Evolutionary conservation across 1,139 yeast species (phyloP).

Genomic region (Hansenula sp.): DNA sequence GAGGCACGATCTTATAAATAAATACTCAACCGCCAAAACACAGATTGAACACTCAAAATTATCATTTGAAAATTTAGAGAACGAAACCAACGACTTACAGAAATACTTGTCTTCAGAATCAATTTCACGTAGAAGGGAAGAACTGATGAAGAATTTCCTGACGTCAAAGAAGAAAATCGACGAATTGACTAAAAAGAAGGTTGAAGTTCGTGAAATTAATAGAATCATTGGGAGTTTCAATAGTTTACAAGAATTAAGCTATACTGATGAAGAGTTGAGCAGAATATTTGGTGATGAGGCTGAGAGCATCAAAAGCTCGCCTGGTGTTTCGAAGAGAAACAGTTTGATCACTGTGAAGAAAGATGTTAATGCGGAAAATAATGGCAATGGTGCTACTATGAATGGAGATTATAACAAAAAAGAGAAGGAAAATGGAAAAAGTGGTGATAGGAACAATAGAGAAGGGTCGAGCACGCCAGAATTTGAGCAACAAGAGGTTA

Average conservation of each 20-base stretch:
- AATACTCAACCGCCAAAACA: constrained; percentile 1
- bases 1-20: constrained; percentile 2
- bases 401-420: too few species aligned
- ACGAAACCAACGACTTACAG: constrained; percentile 2
- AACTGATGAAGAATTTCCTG: constrained; percentile 9
- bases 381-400: constrained; percentile 6
- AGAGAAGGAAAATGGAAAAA: constrained; percentile 7
- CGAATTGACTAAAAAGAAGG: constrained; percentile 12
- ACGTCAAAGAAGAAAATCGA: constrained; percentile 8
- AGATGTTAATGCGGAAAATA: constrained; percentile 4
- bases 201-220: constrained; percentile 15
- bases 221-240: constrained; percentile 8
- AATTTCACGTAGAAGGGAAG: constrained; percentile 6
- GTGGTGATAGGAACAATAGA: constrained; percentile 2
- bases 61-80: constrained; percentile 3
- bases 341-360: neutral
- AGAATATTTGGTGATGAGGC: constrained; percentile 12
- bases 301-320: constrained; percentile 5
- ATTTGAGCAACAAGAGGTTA: constrained; percentile 5
- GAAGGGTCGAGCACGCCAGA: constrained; percentile 7
- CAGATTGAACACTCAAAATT: constrained; percentile 12
- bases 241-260: neutral
- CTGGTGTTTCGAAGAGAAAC: neutral
- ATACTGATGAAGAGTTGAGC: constrained; percentile 11
- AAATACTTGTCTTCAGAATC: constrained; percentile 6